phyloP scores from a whole-genome alignment of 129 eudicot species.

The Tagetes patula region DNA sequence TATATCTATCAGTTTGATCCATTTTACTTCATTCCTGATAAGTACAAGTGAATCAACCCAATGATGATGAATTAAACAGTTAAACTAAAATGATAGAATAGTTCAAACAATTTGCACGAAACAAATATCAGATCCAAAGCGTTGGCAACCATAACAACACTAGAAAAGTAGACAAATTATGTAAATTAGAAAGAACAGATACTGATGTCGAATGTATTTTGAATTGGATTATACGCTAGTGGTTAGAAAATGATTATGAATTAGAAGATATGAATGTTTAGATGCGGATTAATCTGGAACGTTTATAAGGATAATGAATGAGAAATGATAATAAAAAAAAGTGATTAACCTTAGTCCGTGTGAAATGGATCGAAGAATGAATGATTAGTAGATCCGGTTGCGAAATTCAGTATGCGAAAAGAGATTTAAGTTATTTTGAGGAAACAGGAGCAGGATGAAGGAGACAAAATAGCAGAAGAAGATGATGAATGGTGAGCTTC shows the following conservation, averaged over 20 bases:
- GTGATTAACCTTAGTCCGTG: slow-evolving; percentile 16
- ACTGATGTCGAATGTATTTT: neutral
- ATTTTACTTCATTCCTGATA: slow-evolving; percentile 8
- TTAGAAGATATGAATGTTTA: slow-evolving; percentile 5
- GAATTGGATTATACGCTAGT: slow-evolving; percentile 1
- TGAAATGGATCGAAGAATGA: slow-evolving; percentile 23
- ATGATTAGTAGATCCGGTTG: slow-evolving; percentile 17
- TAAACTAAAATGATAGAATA: neutral
- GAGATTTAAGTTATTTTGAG: slow-evolving; percentile 18
- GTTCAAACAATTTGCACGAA: slow-evolving; percentile 1
- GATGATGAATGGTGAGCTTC: neutral
- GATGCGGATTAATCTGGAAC: slow-evolving; percentile 1
- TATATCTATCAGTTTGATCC: neutral
- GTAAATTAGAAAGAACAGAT: neutral
- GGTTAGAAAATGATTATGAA: neutral
- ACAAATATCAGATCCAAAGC: slow-evolving; percentile 14
- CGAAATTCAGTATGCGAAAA: neutral
- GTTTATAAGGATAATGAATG: neutral
- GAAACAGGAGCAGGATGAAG: neutral
- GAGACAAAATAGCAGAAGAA: slow-evolving; percentile 11
- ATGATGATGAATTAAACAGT: neutral
- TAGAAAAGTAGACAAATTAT: neutral
- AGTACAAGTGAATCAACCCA: neutral
- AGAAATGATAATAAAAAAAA: neutral
- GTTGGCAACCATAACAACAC: neutral